Base-by-base conservation (phyloP, 257 asterid species). In the Knoxia roxburghii region DNA sequence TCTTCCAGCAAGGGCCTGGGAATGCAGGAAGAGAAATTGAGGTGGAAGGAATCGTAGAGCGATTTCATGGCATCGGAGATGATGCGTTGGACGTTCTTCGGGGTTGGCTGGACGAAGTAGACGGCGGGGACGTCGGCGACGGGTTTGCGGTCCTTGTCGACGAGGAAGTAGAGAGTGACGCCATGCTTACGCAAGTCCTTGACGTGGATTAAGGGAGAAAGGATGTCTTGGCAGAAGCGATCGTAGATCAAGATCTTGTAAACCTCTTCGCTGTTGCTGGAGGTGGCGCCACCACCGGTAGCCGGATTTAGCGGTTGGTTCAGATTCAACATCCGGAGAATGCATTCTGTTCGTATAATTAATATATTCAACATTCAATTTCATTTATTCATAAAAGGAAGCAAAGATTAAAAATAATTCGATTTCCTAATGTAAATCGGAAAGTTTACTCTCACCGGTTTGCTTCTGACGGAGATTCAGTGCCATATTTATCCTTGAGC, bases 141-240 rank as follows among this genome's bases (percentile, higher is more conserved):
- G 33, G 99, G 96, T 49, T 94, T 88, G 39, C 98, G 97, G 76
- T 85, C 98, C 91, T 94, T 94, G 78, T 94, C 96, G 41, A 94
- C 77, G 73, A 90, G 95, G 83, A 90, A 90, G 80, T 88, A 90
- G 39, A 90, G 91, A 48, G 99, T 90, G 76, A 94, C 89, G 64
- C 99, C 98, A 72, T 94, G 99, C 80, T 88, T 88, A 27, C 99
- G 98, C 70, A 94, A 77, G 79, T 94, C 98, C 86, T 90, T 94
- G 73, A 94, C 96, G 74, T 85, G 99, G 88, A 94, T 94, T 75
- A 94, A 76, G 20, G 99, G 99, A 15, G 99, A 94, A 17, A 94
- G 83, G 67, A 94, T 85, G 77, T 86, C 94, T 73, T 87, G 97
- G 74, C 99, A 94, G 75, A 94, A 94, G 62, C 91, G 79, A 57